Base-by-base conservation (phyloP, 1,284 basidiomycete species). In the Pseudozyma pruni region DNA sequence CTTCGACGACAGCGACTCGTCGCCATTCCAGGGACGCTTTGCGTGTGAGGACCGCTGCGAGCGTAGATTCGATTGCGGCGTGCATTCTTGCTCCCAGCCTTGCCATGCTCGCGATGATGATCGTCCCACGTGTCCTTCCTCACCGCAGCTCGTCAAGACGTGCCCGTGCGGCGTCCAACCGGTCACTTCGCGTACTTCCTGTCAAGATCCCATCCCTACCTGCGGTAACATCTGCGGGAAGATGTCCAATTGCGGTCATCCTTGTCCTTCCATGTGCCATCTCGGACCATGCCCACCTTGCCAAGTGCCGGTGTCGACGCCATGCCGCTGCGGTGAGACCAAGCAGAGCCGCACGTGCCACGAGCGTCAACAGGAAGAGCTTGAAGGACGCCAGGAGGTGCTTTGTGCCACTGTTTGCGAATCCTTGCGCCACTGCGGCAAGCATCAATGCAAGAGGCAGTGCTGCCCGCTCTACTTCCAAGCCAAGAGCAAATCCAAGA, bases 391-490 rank as follows among this genome's bases (percentile, higher is more conserved):
- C n/a, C 66, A 76, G 48, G 71, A 74, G 32, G 72, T 76, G 10
- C 55, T 80, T 5, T 81, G 79, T 38, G 22, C 61, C 19, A 69
- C 61, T 8, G 52, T 72, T 10, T 81, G 80, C 55, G 63, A 72
- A 20, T 77, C 78, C 4, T 54, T 78, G 33, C 71, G 79, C 10
- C 67, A 75, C 48, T 81, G 78, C 53, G 73, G 72, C 14, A 60
- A 66, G 40, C 80, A 81, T 43, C 59, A 73, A 35, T 81, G 80
- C 56, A 57, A 61, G 13, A 63, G 71, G 10, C 52, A 51, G 16
- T 81, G 80, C 67, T 81, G 80, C 29, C 80, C 80, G 7, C 72
- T 80, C 31, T 67, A 59, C 39, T 79, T 76, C 43, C 76, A 78
- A 35, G 79, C 78, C 40, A 78, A 70, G 53, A 51, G 46, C 44